Evolutionary conservation across 2,329 filamentous ascomycete species (phyloP), one percentile per base, ranked within the genome.

Genomic region (Aspergillus thermomutatus): DNA sequence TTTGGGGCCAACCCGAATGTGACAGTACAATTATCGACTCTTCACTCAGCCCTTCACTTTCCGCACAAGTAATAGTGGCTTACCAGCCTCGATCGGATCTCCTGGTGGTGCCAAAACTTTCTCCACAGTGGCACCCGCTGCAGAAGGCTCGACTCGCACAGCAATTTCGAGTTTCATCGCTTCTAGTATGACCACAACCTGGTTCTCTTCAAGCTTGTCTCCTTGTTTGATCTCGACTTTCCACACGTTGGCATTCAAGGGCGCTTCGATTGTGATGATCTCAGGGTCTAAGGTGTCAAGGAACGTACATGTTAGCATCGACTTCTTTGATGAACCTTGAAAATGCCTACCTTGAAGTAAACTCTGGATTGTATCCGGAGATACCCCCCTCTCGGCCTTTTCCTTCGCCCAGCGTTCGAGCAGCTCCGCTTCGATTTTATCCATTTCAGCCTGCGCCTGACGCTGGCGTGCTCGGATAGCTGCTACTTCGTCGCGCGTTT

Each of bases 121-220:
- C 62, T 77, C 70, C 2, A 79, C 72, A 34, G 69, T 50, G 50
- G 65, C 21, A 54, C 69, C 60, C 17, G 59, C 65, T 23, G 65
- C 65, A 6, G 64, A 60, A 11, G 66, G 58, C 48, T 73, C 69
- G 1, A 68, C 62, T 27, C 70, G 69, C 21, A 81, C 74, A 14
- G 74, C 72, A 56, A 84, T 81, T 61, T 84, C 82, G 72, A 84
- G 77, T 65, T 84, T 84, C 82, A 84, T 84, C 0, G 82, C 81
- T 55, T 84, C 82, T 3, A 84, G 69, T 2, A 83, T 78, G 1
- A 75, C 69, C 1, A 80, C 72, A 0, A 76, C 64, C 25, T 82
- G 74, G 7, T 76, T 76, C 10, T 75, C 69, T 11, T 75, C 69
- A 3, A 83, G 46, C 1, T 62, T 53, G 11, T 81, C 72, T 0